Evolutionary conservation across 2,329 filamentous ascomycete genomes (phyloP).

Genomic region (Cadophora sp.): DNA sequence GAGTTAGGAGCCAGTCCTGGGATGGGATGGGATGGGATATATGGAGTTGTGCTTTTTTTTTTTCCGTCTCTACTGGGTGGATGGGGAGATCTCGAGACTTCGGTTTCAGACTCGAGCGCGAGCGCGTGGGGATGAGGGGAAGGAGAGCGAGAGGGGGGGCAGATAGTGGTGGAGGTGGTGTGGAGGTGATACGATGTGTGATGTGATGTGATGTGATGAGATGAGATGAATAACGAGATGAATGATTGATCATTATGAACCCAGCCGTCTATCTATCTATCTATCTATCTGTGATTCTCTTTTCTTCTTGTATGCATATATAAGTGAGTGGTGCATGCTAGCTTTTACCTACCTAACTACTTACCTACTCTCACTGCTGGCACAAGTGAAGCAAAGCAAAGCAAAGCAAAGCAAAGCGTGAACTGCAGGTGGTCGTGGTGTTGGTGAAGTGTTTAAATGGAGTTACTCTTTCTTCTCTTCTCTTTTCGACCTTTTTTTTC

Average conservation of each 20-base stretch:
- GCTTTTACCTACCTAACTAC: too few species aligned
- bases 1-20: slow-evolving; percentile 8
- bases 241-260: slow-evolving; percentile 13
- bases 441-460: too few species aligned
- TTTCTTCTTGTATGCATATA: too few species aligned
- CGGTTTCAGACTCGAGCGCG: neutral
- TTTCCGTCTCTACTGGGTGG: neutral
- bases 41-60: slow-evolving; percentile 9
- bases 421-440: too few species aligned
- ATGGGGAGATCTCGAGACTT: slow-evolving; percentile 3
- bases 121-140: neutral
- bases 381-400: too few species aligned
- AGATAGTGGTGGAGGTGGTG: neutral
- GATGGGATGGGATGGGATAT: slow-evolving; percentile 1
- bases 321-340: too few species aligned
- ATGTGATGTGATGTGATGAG: slow-evolving; percentile 9
- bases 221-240: slow-evolving; percentile 12
- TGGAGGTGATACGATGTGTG: slow-evolving; percentile 15
- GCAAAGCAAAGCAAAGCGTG: too few species aligned
- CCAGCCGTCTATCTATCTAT: slow-evolving; percentile 10
- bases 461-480: too few species aligned
- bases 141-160: neutral
- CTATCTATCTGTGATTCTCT: too few species aligned
- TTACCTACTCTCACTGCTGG: too few species aligned
- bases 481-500: too few species aligned